Evolutionary conservation across 2,329 filamentous ascomycete genomes (phyloP), one percentile per base, ranked within the genome.

Genomic region (Hypoxylon sp.): DNA sequence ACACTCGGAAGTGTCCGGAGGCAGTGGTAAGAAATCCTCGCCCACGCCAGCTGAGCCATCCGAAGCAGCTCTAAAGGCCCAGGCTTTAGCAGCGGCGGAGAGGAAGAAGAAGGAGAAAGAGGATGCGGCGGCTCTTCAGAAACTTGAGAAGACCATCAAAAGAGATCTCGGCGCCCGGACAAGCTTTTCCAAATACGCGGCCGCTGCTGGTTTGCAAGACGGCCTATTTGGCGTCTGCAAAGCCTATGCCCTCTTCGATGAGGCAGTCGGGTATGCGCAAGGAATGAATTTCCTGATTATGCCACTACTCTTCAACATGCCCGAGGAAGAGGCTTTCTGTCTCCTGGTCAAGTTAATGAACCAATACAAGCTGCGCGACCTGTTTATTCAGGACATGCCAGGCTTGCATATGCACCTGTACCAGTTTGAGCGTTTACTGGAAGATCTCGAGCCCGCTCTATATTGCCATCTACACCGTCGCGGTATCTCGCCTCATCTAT

Each of bases 251-350:
- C 84, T 99, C 29, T 98, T 94, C 73, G 96, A 99, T 74, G 94
- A 97, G 74, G 91, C 86, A 6, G 96, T 99, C 34, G 95, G 96
- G 30, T 99, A 99, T 78, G 95, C 96, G 0, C 96, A 99, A 79
- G 96, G 96, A 76, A 97, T 99, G 92, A 99, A 98, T 77, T 99
- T 99, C 75, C 88, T 99, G 64, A 92, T 94, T 51, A 98, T 98
- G 94, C 96, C 96, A 23, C 79, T 99, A 16, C 83, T 99, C 1
- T 97, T 99, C 81, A 98, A 97, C 77, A 97, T 98, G 94, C 92
- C 94, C 2, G 95, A 98, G 80, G 94, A 97, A 76, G 96, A 99
- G 80, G 95, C 96, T 0, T 99, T 99, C 76, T 96, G 93, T 73
- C 83, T 99, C 16, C 87, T 99, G 25, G 94, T 97, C 16, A 90